A percentile compares a stretch with the other conserved stretches of the same genome.
Evolutionary conservation across 306 rosid species (phyloP).

Genomic region (Oemleria cerasiformis): DNA sequence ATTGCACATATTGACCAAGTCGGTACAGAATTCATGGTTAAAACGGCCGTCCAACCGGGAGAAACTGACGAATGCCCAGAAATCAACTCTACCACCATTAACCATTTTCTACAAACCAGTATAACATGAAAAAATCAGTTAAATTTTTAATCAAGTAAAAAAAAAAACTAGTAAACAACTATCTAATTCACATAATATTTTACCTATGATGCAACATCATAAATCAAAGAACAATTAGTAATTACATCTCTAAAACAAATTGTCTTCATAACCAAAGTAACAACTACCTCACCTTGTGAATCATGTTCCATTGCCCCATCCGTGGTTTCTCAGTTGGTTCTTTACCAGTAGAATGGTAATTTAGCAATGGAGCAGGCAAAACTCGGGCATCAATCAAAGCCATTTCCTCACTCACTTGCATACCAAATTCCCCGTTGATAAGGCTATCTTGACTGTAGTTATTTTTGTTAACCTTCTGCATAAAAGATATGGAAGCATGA

Average conservation of each 20-base stretch:
- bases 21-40: conserved; percentile 21
- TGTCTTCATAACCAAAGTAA: too few relatives aligned
- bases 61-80: conserved; percentile 58
- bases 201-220: background rate
- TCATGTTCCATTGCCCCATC: conserved; percentile 94
- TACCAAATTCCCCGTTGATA: conserved; percentile 43
- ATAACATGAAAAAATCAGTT: background rate
- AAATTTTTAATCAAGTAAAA: too few relatives aligned
- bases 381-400: conserved; percentile 56
- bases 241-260: too few relatives aligned
- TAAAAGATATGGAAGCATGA: background rate
- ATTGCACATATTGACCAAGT: conserved; percentile 47
- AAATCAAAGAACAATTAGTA: background rate
- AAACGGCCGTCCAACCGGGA: conserved; percentile 9
- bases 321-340: conserved; percentile 46
- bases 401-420: conserved; percentile 29
- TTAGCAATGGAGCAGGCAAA: conserved; percentile 65
- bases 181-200: background rate
- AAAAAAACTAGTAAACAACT: background rate
- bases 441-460: conserved; percentile 18
- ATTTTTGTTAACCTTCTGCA: conserved; percentile 34
- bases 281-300: conserved; percentile 50
- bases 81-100: conserved; percentile 47
- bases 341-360: conserved; percentile 45
- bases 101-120: conserved; percentile 58